Base-by-base conservation (phyloP, 2,329 filamentous ascomycete genomes). In the Huntiella omanensis region DNA sequence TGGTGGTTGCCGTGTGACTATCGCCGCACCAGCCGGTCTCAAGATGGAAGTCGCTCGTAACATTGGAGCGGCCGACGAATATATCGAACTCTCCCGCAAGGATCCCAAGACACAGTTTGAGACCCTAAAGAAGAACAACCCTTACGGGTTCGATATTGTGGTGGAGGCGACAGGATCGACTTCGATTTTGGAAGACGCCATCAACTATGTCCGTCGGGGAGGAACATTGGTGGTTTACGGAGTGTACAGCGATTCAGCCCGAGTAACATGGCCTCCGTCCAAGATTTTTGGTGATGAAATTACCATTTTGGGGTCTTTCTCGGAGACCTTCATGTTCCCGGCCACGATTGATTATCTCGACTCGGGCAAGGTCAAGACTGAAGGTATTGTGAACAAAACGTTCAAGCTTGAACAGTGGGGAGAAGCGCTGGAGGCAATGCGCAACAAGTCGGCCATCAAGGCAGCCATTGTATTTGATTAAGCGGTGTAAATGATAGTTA, bases 361-460 rank as follows among this genome's bases (percentile, higher is more conserved):
- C 55, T 68, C 64, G 13, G 71, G 73, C 47, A 75, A 74, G 59
- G 65, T 78, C 53, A 74, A 69, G 60, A 69, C 80, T 43, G 64
- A 69, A 45, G 78, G 79, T 3, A 81, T 84, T 46, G 78, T 82
- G 52, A 81, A 82, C 63, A 82, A 81, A 65, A 72, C 68, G 4
- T 84, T 77, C 64, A 77, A 70, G 62, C 65, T 83, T n/a, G 78
- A 84, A 56, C 69, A 83, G 57, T 83, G 77, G 70, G 73, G 65
- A 40, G 74, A 81, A 58, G 80, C 77, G 51, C 63, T 84, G 53
- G 73, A 82, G 59, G 70, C 73, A 48, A 82, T 84, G 66, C 73
- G 69, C 55, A 77, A 80, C 62, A 82, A 83, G 67, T 72, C 64
- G 45, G 78, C 77, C 49, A 81, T 84, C 58, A 84, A 84, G 67